Evolutionary conservation across 306 rosid genomes (phyloP), one percentile per base, ranked within the genome.

Genomic region (Cucurbita ficifolia): DNA sequence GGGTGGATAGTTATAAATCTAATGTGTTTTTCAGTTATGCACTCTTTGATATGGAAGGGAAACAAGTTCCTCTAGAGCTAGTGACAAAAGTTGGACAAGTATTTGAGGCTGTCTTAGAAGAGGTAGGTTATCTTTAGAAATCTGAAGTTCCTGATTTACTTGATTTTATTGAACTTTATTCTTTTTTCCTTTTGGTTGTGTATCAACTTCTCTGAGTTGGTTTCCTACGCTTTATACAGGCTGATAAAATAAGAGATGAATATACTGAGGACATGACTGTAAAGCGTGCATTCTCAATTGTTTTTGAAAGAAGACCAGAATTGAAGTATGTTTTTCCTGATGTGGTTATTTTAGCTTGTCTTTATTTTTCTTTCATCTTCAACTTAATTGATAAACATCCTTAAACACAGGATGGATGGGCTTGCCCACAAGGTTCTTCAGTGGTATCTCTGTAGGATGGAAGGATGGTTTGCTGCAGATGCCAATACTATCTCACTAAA

Each of bases 381-480:
- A 52, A 38, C 38, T 12, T 54, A 53, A 72, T 52, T 18, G 36
- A 72, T 36, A 53, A 35, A 52, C 11, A 53, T 49, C 46, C 22
- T 12, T 68, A 3, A 22, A 51, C 78, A 77, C 88, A 94, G 98
- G 88, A 79, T 95, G 87, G 97, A 95, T 70, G 99, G 97, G 61
- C 83, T 89, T 63, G 80, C 91, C 43, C 87, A 91, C 81, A 95
- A 91, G 82, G 99, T 95, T 62, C 86, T 95, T 73, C 99, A 91
- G 76, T 95, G 99, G 99, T 95, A 95, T 83, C 77, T 95, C 70
- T 95, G 99, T 79, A 80, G 99, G 85, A 86, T 95, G 99, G 99
- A 95, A 79, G 99, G 99, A 53, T 95, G 99, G 99, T 95, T 95
- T 88, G 96, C 99, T 46, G 90, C 96, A 49, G 99, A 95, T 89